Evolutionary conservation across 352 stramenopile genomes (phyloP).

Genomic region (Pythium brachiatum): DNA sequence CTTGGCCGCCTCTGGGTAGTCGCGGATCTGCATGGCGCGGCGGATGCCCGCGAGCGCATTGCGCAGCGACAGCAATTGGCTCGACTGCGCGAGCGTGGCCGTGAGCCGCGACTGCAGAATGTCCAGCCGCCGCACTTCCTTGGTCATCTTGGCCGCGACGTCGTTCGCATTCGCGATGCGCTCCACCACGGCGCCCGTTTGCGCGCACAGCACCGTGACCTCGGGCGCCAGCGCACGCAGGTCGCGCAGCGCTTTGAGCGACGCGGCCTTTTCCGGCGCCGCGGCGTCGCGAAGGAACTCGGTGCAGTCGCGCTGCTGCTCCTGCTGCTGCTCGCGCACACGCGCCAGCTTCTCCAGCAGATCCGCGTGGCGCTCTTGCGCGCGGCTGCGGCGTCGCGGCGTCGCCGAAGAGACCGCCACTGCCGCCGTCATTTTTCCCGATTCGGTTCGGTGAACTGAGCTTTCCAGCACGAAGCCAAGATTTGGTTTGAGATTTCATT

Average conservation of each 20-base stretch:
- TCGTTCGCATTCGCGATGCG: slow-evolving; percentile 86
- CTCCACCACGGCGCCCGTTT: slow-evolving; percentile 80
- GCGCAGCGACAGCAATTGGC: slow-evolving; percentile 72
- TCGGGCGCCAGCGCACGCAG: slow-evolving; percentile 61
- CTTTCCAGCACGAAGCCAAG: not conserved
- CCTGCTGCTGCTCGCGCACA: slow-evolving; percentile 46
- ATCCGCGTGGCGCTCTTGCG: slow-evolving; percentile 51
- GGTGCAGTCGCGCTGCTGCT: slow-evolving; percentile 30
- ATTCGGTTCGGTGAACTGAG: not conserved
- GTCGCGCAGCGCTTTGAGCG: slow-evolving; percentile 45
- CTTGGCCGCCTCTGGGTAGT: slow-evolving; percentile 67
- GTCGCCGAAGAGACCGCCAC: slow-evolving; percentile 12
- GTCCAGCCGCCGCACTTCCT: slow-evolving; percentile 77
- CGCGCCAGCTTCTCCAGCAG: slow-evolving; percentile 53
- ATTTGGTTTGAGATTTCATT: not conserved
- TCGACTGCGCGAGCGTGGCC: slow-evolving; percentile 54
- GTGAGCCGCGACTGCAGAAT: slow-evolving; percentile 78
- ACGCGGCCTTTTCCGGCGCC: slow-evolving; percentile 53
- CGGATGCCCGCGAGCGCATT: slow-evolving; percentile 75
- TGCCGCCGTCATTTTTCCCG: slow-evolving; percentile 15
- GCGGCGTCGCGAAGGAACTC: slow-evolving; percentile 38
- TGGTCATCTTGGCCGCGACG: slow-evolving; percentile 88
- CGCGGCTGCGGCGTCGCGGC: slow-evolving; percentile 6
- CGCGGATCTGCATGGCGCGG: slow-evolving; percentile 66
- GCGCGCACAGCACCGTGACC: slow-evolving; percentile 64